Evolutionary conservation across 1,139 yeast genomes (phyloP).

Genomic region (Geotrichum phurueaensis): DNA sequence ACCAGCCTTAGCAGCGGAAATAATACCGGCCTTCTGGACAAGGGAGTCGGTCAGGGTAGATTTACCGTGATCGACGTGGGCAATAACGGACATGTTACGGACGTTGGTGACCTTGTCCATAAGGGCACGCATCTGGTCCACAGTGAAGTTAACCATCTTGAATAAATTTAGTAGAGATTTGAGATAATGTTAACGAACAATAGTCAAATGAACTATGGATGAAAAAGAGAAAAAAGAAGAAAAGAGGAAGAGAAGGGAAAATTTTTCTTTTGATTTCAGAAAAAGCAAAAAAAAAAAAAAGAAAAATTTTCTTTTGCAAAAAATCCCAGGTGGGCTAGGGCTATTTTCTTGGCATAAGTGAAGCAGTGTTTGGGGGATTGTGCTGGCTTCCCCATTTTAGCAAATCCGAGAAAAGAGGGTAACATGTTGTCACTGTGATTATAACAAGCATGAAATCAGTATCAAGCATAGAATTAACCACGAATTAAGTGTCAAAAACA

Average conservation of each 20-base stretch:
- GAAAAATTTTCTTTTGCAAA: background rate
- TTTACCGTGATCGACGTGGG: conserved; percentile 99
- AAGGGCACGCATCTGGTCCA: conserved; percentile 86
- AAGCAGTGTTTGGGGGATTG: background rate
- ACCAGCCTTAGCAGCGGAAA: conserved; percentile 99
- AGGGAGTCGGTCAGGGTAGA: conserved; percentile 98
- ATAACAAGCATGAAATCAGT: background rate
- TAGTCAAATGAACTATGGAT: background rate
- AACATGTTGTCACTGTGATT: background rate
- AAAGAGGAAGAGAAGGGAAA: background rate
- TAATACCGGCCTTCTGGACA: conserved; percentile 98
- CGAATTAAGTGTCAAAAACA: background rate
- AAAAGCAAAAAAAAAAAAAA: background rate
- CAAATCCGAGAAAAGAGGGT: background rate
- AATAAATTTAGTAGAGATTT: conserved; percentile 7
- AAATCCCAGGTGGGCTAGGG: background rate
- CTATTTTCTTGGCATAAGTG: background rate
- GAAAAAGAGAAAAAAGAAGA: conserved; percentile 3
- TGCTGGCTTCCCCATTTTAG: background rate
- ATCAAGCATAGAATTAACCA: background rate
- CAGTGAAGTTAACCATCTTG: conserved; percentile 34
- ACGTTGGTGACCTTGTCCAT: conserved; percentile 98
- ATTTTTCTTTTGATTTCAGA: background rate
- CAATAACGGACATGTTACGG: conserved; percentile 99
- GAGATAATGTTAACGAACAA: background rate